phyloP scores from a whole-genome alignment of 2,329 filamentous ascomycete genomes.

The Exserohilum rostratum region DNA sequence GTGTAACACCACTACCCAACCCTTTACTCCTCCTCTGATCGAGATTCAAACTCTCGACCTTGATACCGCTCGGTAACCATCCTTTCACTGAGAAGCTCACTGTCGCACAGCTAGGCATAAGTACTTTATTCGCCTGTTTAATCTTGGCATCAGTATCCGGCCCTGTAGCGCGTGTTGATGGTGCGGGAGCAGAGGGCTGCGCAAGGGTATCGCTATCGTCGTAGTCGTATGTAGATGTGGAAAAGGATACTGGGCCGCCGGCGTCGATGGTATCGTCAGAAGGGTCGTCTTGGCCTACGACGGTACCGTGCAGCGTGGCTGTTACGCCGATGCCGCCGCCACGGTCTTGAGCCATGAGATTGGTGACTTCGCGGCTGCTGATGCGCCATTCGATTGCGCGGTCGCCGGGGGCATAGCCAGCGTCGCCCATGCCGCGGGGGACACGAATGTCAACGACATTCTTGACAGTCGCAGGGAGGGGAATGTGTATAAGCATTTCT shows the following conservation, averaged over 20 bases:
- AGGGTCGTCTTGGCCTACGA: slow-evolving; percentile 66
- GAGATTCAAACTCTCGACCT: slow-evolving; percentile 66
- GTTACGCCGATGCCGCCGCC: slow-evolving; percentile 64
- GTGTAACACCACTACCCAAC: slow-evolving; percentile 84
- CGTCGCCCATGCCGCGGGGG: slow-evolving; percentile 79
- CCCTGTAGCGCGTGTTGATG: slow-evolving; percentile 23
- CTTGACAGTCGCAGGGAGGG: slow-evolving; percentile 77
- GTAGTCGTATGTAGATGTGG: slow-evolving; percentile 39
- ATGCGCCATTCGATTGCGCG: slow-evolving; percentile 82
- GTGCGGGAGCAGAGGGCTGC: background rate
- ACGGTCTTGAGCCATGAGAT: slow-evolving; percentile 44
- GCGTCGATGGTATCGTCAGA: slow-evolving; percentile 42
- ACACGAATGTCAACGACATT: slow-evolving; percentile 84
- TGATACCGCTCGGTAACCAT: slow-evolving; percentile 69
- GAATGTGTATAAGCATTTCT: slow-evolving; percentile 77
- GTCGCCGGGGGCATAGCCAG: slow-evolving; percentile 76
- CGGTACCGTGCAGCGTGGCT: slow-evolving; percentile 79
- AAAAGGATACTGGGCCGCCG: slow-evolving; percentile 23
- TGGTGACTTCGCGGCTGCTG: slow-evolving; percentile 73
- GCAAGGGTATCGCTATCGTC: slow-evolving; percentile 40
- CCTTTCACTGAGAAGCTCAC: slow-evolving; percentile 63
- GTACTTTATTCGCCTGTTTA: slow-evolving; percentile 61
- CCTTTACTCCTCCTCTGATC: slow-evolving; percentile 82
- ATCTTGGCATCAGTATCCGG: slow-evolving; percentile 57
- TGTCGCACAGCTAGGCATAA: slow-evolving; percentile 57